Base-by-base conservation (phyloP, 257 asterid species). In the Fraxinus anomala region DNA sequence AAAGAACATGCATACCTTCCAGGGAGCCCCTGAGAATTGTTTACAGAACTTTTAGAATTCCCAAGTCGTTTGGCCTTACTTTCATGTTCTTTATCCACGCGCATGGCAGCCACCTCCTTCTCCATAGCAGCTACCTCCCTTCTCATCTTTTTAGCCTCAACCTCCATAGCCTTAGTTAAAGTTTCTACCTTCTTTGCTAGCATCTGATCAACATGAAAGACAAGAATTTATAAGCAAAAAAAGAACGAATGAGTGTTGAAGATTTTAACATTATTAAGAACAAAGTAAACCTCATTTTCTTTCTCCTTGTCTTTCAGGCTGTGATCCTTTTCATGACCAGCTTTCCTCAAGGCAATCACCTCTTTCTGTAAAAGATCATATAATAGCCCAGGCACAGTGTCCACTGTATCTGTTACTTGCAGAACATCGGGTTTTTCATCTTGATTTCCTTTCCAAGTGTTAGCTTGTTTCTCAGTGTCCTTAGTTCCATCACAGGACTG, bases 101-200 rank as follows among this genome's bases (percentile, higher is more conserved):
- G 96, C 96, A 95, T 93, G 74, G 98, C 97, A 77, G 97, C 90
- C 79, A 95, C 99, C 88, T 95, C 99, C 87, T 95, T 93, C 92
- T 95, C 99, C 98, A 95, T 91, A 17, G 93, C 96, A 83, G 99
- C 94, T 56, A 95, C 99, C 84, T 95, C 99, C 77, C 99, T 88
- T 82, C 99, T 91, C 99, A 95, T 93, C 91, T 95, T 95, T 81
- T 91, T 95, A 72, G 99, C 99, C 85, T 95, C 99, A 74, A 93
- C 97, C 81, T 95, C 99, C 99, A 95, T 93, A 42, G 99, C 99
- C 83, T 91, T 92, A 56, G 99, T 89, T 89, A 93, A 80, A 70
- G 99, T 95, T 70, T 93, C 99, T 24, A 95, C 99, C 89, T 95
- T 95, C 92, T 87, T 95, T 63, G 99, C 98, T 75, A 93, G 86